Evolutionary conservation across 2,329 filamentous ascomycete species (phyloP).

Genomic region (Beauveria brongniartii): DNA sequence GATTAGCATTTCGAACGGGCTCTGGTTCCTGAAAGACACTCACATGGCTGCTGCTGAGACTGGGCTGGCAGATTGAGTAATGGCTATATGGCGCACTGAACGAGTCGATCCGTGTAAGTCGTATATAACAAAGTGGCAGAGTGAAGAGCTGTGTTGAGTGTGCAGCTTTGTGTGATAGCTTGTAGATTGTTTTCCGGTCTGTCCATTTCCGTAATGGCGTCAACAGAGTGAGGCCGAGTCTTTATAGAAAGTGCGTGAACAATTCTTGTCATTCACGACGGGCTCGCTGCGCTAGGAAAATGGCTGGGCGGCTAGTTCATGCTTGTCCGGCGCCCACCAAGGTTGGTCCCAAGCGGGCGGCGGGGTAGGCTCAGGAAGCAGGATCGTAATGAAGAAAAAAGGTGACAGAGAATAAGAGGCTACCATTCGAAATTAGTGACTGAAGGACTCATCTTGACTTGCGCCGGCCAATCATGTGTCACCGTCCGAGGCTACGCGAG

Average conservation of each 20-base stretch:
- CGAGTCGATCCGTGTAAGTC: neutral
- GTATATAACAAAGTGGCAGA: neutral
- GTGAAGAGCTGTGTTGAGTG: no score
- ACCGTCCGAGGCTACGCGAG: neutral
- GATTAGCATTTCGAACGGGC: neutral
- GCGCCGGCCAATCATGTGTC: neutral
- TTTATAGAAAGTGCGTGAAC: neutral
- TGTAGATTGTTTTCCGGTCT: neutral
- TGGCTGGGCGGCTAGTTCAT: neutral
- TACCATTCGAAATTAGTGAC: neutral
- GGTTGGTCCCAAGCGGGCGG: neutral
- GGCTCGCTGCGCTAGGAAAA: neutral
- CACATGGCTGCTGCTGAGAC: neutral
- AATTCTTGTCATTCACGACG: constrained; percentile 1
- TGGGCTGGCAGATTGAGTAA: neutral
- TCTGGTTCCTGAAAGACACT: neutral
- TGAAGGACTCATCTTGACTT: neutral
- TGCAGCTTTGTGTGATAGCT: neutral
- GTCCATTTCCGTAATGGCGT: neutral
- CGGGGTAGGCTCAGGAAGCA: neutral
- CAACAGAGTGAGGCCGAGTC: neutral
- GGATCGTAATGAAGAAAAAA: neutral
- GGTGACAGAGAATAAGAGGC: neutral
- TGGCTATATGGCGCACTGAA: neutral
- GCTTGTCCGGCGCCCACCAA: neutral